These are phyloP conservation scores for Schizophyllum commune DNA, from an alignment of 1,284 basidiomycete genomes.

Conservation along the genomic window DNA sequence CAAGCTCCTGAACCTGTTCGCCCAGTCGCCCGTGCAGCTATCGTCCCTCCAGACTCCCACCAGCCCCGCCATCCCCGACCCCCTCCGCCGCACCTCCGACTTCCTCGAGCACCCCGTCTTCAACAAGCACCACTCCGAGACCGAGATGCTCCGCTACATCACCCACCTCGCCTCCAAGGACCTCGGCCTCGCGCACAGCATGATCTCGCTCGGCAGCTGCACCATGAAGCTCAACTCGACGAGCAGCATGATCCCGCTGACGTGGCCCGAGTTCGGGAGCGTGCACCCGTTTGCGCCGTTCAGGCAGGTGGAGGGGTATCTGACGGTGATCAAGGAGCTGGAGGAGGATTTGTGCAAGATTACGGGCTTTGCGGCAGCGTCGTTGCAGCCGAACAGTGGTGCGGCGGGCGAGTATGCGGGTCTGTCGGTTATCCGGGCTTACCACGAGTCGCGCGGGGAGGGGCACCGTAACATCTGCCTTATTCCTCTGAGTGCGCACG, in stretches of 20 bases:
- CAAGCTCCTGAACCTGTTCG: conserved; percentile 79
- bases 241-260: conserved; percentile 93
- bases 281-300: conserved; percentile 92
- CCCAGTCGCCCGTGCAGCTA: conserved; percentile 35
- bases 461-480: conserved; percentile 86
- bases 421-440: conserved; percentile 88
- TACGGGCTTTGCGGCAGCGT: conserved; percentile 92
- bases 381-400: conserved; percentile 96
- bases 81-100: conserved; percentile 63
- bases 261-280: conserved; percentile 85
- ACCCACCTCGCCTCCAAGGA: conserved; percentile 93
- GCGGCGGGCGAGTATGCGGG: conserved; percentile 96
- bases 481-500: conserved; percentile 94
- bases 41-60: conserved; percentile 34
- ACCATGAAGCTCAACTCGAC: conserved; percentile 98
- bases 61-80: conserved; percentile 38
- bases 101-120: conserved; percentile 89
- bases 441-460: conserved; percentile 86
- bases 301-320: conserved; percentile 89
- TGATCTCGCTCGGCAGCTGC: conserved; percentile 96
- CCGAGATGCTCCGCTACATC: conserved; percentile 96
- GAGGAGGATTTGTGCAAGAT: conserved; percentile 88
- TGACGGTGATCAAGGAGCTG: conserved; percentile 82
- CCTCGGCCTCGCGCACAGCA: conserved; percentile 89
- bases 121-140: conserved; percentile 94